Evolutionary conservation across 768 basidiomycete genomes (phyloP), one percentile per base, ranked within the genome.

Genomic region (Rhodocollybia butyracea): DNA sequence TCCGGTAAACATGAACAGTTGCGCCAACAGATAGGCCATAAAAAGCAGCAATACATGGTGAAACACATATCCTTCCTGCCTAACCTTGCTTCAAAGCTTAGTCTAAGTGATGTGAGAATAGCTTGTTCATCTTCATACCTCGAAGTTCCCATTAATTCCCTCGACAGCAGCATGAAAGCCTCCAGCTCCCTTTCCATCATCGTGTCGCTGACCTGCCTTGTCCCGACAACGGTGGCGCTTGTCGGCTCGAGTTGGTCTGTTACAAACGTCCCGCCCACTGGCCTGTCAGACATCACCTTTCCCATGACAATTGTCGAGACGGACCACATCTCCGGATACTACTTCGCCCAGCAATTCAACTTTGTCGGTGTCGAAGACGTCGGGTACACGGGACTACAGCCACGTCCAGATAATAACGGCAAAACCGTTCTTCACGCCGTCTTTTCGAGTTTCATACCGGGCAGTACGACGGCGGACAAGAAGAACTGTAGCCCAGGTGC

Each of bases 211-310:
- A n/a, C n/a, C n/a, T n/a, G n/a, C n/a, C n/a, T n/a, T n/a, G n/a
- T n/a, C n/a, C n/a, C n/a, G 17, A 8, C 19, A 19, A 12, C 42
- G 10, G 42, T 8, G 19, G 42, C 26, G 26, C n/a, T 19, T 8
- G 26, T 45, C 19, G 19, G 26, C 10, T 19, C 42, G 26, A 45
- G 42, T 40, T 59, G 58, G 58, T 24, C 26, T 17, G 29, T 57
- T 5, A 46, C 58, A 6, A 57, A 59, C 34, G 58, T 57, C 12
- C 58, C 58, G 43, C 0, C 17, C n/a, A 3, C 22, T 29, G 58
- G 58, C 2, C 58, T 59, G 15, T 31, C 42, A 17, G 51, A 56
- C 51, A 59, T 59, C 45, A 57, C 56, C 6, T 59, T 59, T 39
- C 56, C 58, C 13, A 3, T 59, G 17, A 52, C 58, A 29, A 59